Evolutionary conservation across 805 yeast genomes (phyloP).

Genomic region (Tetrapisispora pingtungensis): DNA sequence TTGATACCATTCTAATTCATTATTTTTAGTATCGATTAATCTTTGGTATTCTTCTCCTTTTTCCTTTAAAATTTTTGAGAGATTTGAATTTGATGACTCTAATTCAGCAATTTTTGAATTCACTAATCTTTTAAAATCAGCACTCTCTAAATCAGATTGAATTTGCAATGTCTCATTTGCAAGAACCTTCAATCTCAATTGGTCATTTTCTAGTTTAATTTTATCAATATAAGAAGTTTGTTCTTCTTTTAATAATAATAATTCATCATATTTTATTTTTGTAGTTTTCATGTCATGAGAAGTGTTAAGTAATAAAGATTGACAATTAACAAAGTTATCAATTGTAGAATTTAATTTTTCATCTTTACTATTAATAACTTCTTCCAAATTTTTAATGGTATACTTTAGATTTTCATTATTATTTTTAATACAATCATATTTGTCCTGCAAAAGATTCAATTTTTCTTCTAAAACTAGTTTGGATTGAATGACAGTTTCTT

Average conservation of each 20-base stretch:
- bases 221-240: conserved; percentile 45
- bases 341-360: conserved; percentile 36
- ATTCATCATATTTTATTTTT: conserved; percentile 44
- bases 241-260: conserved; percentile 44
- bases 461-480: conserved; percentile 44
- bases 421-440: conserved; percentile 31
- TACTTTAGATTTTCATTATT: conserved; percentile 39
- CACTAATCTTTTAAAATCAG: conserved; percentile 12
- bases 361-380: conserved; percentile 38
- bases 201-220: conserved; percentile 18
- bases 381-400: conserved; percentile 34
- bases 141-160: neutral
- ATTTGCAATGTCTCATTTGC: neutral
- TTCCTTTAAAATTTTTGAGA: neutral
- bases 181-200: neutral
- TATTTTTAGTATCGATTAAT: conserved; percentile 28
- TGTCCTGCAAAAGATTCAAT: conserved; percentile 32
- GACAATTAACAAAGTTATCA: conserved; percentile 44
- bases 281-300: conserved; percentile 39
- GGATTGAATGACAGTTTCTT: neutral
- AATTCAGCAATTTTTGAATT: neutral
- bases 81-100: neutral
- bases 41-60: neutral
- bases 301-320: conserved; percentile 35
- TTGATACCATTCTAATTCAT: conserved; percentile 45